These are phyloP conservation scores for Eimeria tenella DNA, from an alignment of 169 alveolate species.

Conservation along the genomic window DNA sequence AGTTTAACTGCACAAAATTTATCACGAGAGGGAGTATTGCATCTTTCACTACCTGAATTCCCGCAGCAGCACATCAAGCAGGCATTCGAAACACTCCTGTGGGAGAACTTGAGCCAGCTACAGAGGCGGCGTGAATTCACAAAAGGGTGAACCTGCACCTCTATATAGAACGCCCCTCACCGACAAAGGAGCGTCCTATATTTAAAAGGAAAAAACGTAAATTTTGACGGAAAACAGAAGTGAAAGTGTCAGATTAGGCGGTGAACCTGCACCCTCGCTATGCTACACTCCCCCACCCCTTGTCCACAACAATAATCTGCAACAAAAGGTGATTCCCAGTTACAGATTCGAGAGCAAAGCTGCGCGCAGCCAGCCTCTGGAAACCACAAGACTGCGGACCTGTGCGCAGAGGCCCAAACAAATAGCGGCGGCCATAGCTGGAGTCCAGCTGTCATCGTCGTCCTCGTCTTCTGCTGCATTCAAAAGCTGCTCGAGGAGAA, in stretches of 20 bases:
- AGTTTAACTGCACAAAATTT: constrained; percentile 91
- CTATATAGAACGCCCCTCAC: too few relatives aligned
- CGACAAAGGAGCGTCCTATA: too few relatives aligned
- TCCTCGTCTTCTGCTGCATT: constrained; percentile 77
- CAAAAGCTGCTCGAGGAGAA: constrained; percentile 74
- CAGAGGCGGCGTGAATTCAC: too few relatives aligned
- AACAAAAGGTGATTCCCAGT: too few relatives aligned
- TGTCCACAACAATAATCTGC: background rate
- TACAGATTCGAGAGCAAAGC: background rate
- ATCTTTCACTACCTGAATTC: constrained; percentile 91
- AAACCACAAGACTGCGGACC: constrained; percentile 87
- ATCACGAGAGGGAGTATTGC: constrained; percentile 92
- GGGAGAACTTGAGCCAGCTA: too few relatives aligned
- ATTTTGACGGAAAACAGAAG: too few relatives aligned
- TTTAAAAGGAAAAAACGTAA: too few relatives aligned
- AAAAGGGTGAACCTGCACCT: too few relatives aligned
- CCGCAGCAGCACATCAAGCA: background rate
- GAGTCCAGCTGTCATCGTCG: constrained; percentile 93
- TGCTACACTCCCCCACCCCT: background rate
- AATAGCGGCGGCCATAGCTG: constrained; percentile 95
- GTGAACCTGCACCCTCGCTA: background rate
- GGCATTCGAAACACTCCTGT: background rate
- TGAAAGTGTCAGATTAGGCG: too few relatives aligned
- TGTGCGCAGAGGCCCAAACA: constrained; percentile 94
- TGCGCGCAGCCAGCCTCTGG: constrained; percentile 54